A percentile compares a stretch with the other conserved stretches of the same genome.
Conservation (phyloP, 106 monocot genomes). For the Alisma plantagoaquatica region DNA sequence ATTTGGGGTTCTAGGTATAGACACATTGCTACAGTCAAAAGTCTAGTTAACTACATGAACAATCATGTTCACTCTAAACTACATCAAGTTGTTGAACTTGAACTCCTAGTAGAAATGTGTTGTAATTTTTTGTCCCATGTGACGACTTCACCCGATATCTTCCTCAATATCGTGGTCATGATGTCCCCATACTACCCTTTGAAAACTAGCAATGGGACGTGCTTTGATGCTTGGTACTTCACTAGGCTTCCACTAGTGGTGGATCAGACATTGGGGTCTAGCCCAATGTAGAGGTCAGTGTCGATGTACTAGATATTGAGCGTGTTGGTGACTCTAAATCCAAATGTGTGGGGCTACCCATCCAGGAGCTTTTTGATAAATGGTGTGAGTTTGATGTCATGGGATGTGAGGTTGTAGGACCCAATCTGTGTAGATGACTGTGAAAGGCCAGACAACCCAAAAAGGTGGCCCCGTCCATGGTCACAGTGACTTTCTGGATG, state of each 20-base stretch:
- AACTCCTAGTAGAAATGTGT: conserved; percentile 60
- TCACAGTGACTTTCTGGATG: conserved; percentile 58
- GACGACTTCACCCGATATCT: conserved; percentile 65
- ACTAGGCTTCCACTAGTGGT: conserved; percentile 42
- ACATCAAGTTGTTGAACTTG: conserved; percentile 44
- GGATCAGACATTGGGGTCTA: conserved; percentile 46
- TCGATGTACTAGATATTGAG: conserved; percentile 69
- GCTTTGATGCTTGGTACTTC: conserved; percentile 28
- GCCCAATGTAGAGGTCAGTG: conserved; percentile 93
- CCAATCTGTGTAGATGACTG: conserved; percentile 92
- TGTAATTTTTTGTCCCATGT: conserved; percentile 70
- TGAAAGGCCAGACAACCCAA: conserved; percentile 86
- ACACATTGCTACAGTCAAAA: conserved; percentile 31
- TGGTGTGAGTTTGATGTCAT: conserved; percentile 82
- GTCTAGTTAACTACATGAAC: conserved; percentile 67
- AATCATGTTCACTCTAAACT: conserved; percentile 34
- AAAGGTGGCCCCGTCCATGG: conserved; percentile 47
- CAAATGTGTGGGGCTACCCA: conserved; percentile 58
- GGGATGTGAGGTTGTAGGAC: conserved; percentile 74
- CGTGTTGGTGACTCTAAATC: conserved; percentile 65
- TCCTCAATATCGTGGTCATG: conserved; percentile 29
- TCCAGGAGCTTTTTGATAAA: conserved; percentile 70
- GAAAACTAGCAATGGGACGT: conserved; percentile 20
- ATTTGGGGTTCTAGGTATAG: conserved; percentile 26
- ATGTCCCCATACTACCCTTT: conserved; percentile 62